phyloP scores from a whole-genome alignment of 1,139 yeast genomes.

The Geotrichum bryndzae region DNA sequence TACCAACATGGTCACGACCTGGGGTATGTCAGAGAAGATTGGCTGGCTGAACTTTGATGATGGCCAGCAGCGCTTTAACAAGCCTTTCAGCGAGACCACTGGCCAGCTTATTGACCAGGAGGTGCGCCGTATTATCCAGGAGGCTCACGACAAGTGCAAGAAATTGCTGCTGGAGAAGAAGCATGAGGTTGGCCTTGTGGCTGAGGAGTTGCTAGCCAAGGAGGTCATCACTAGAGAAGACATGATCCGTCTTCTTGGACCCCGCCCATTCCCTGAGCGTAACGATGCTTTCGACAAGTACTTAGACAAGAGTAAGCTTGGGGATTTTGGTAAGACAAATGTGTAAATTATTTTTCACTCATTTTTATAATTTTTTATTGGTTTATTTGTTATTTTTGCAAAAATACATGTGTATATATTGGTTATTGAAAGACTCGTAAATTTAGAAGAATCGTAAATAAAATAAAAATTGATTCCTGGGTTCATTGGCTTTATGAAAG shows the following conservation, averaged over 20 bases:
- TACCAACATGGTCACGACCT: conserved; percentile 78
- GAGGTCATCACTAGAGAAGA: conserved; percentile 88
- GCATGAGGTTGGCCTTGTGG: conserved; percentile 73
- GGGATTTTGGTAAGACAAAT: conserved; percentile 14
- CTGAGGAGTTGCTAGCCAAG: conserved; percentile 73
- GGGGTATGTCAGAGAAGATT: conserved; percentile 83
- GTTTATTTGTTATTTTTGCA: neutral
- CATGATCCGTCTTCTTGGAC: conserved; percentile 80
- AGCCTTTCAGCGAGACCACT: conserved; percentile 89
- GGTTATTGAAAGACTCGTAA: neutral
- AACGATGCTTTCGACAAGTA: conserved; percentile 94
- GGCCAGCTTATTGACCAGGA: conserved; percentile 74
- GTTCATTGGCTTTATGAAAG: neutral
- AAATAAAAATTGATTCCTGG: neutral
- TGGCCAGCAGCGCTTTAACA: conserved; percentile 54
- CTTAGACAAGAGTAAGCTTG: conserved; percentile 23
- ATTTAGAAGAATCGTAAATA: neutral
- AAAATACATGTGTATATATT: neutral
- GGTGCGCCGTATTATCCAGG: conserved; percentile 72
- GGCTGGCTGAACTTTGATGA: conserved; percentile 79
- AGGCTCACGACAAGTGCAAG: conserved; percentile 66
- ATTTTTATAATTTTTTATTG: neutral
- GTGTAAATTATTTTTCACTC: neutral
- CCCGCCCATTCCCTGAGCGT: conserved; percentile 77
- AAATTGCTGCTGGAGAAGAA: conserved; percentile 58